These are phyloP conservation scores for Pterothamnion heteromorphum DNA, from an alignment of 31 red algal genomes.

Conservation along the genomic window DNA sequence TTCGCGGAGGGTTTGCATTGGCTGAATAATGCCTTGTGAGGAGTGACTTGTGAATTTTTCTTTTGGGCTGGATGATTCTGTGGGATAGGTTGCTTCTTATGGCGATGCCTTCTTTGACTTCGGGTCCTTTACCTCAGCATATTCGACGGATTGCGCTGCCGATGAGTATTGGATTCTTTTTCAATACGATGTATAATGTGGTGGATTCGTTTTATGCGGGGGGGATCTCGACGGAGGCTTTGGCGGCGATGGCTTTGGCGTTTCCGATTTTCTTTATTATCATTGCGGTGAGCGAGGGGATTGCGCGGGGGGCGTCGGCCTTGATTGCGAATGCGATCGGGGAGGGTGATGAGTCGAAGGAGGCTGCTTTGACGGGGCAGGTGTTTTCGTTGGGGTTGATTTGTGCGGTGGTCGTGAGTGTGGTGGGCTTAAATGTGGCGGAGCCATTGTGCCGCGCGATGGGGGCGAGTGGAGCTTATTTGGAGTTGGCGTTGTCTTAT, in stretches of 20 bases:
- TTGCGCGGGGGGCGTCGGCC: not conserved
- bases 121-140: not conserved
- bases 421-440: not conserved
- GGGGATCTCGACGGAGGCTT: not conserved
- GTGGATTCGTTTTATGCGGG: not conserved
- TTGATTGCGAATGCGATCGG: not conserved
- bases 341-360: not conserved
- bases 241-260: not conserved
- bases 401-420: not conserved
- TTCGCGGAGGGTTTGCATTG: no score
- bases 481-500: not conserved
- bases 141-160: not conserved
- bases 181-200: not conserved
- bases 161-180: constrained; percentile 3
- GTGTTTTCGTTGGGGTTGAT: not conserved
- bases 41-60: no score
- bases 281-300: not conserved
- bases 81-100: no score
- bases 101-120: not conserved
- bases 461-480: not conserved
- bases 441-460: not conserved
- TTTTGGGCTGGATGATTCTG: no score
- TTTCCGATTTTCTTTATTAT: not conserved
- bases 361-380: not conserved
- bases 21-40: no score